These are phyloP conservation scores for Naganishia sp. DNA, from an alignment of 1,284 basidiomycete genomes.

Conservation along the genomic window DNA sequence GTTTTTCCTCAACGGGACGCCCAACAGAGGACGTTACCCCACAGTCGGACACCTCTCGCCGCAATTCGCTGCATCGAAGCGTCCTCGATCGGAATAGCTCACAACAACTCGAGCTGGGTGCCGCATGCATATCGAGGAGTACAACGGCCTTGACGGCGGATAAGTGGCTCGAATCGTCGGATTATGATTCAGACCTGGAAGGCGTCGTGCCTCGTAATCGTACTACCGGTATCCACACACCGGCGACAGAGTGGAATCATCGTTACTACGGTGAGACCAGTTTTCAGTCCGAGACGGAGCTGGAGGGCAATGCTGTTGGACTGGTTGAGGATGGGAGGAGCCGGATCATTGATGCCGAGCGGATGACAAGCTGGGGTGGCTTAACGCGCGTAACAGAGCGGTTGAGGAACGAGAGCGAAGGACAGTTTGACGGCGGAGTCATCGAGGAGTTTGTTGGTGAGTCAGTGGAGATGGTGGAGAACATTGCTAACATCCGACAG, in stretches of 20 bases:
- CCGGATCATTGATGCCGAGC: slow-evolving; percentile 39
- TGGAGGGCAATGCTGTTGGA: slow-evolving; percentile 22
- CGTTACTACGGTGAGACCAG: slow-evolving; percentile 26
- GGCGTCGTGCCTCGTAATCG: background rate
- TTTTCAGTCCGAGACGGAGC: slow-evolving; percentile 14
- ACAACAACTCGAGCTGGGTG: slow-evolving; percentile 6
- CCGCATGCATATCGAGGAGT: background rate
- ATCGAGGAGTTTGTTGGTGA: slow-evolving; percentile 42
- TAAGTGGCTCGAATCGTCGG: slow-evolving; percentile 14
- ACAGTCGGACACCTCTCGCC: slow-evolving; percentile 3
- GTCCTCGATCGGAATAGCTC: slow-evolving; percentile 18
- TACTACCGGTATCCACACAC: background rate
- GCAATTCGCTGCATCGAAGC: slow-evolving; percentile 15
- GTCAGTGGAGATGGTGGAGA: slow-evolving; percentile 29
- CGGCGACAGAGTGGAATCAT: slow-evolving; percentile 7
- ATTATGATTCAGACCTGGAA: slow-evolving; percentile 10
- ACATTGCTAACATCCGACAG: slow-evolving; percentile 53
- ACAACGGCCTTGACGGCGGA: background rate
- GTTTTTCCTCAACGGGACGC: slow-evolving; percentile 1
- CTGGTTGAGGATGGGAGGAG: slow-evolving; percentile 29
- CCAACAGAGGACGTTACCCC: slow-evolving; percentile 1
- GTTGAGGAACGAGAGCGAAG: slow-evolving; percentile 30
- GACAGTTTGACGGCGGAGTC: slow-evolving; percentile 35
- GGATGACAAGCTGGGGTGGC: slow-evolving; percentile 48
- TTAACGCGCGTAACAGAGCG: slow-evolving; percentile 39